A percentile compares a stretch with the other conserved stretches of the same genome.
These are phyloP conservation scores for Chrysosporium queenslandicum DNA, from an alignment of 2,329 filamentous ascomycete genomes.

Conservation along the genomic window DNA sequence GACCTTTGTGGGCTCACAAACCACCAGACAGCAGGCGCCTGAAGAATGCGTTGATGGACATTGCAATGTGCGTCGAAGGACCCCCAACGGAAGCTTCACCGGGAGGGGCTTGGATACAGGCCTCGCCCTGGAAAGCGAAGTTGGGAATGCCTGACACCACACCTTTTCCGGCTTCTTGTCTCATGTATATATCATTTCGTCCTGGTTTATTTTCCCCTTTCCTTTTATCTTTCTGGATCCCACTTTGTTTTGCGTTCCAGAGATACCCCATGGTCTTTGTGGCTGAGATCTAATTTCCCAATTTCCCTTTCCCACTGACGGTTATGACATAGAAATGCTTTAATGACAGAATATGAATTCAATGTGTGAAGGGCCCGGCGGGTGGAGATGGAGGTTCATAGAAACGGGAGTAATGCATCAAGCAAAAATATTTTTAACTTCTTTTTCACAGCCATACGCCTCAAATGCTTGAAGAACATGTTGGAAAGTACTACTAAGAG, in stretches of 20 bases:
- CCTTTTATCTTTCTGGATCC: background rate
- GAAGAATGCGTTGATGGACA: background rate
- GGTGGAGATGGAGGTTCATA: no score
- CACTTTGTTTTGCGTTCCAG: background rate
- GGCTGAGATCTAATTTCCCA: background rate
- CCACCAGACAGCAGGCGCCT: background rate
- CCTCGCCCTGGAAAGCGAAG: conserved; percentile 3
- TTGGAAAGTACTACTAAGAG: background rate
- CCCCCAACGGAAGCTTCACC: conserved; percentile 13
- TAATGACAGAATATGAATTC: conserved; percentile 8
- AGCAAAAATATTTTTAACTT: no score
- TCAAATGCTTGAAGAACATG: background rate
- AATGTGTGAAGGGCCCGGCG: background rate
- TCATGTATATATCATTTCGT: background rate
- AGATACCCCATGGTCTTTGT: background rate
- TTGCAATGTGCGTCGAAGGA: conserved; percentile 12
- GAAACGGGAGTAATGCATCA: no score
- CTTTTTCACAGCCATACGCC: no score
- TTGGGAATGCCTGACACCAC: background rate
- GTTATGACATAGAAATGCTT: conserved; percentile 2
- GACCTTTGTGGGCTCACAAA: background rate
- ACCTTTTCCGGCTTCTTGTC: background rate
- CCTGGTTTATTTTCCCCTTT: background rate
- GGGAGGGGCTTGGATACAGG: conserved; percentile 5
- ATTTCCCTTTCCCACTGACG: background rate